phyloP scores from a whole-genome alignment of 2,329 filamentous ascomycete genomes.

The Pseudogymnoascus pannorum region DNA sequence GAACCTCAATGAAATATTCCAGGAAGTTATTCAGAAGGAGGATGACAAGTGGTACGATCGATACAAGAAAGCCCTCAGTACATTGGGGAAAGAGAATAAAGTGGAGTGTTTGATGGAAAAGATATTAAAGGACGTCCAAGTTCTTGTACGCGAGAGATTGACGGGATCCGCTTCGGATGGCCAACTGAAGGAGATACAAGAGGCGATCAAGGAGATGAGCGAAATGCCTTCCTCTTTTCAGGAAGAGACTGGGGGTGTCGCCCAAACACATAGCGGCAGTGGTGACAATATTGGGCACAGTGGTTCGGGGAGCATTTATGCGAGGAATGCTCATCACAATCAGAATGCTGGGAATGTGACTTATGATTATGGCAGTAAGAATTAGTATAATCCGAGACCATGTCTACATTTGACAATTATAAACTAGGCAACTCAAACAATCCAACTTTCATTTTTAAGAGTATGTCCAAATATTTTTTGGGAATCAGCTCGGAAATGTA shows the following conservation, averaged over 20 bases:
- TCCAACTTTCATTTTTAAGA: no score
- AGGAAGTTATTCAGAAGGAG: slow-evolving; percentile 19
- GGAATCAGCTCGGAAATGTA: no score
- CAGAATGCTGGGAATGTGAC: no score
- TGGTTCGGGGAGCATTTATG: no score
- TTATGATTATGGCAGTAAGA: no score
- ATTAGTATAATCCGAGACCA: no score
- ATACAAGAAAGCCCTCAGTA: slow-evolving; percentile 19
- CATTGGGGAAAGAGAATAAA: slow-evolving; percentile 17
- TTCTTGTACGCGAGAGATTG: slow-evolving; percentile 17
- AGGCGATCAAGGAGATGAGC: slow-evolving; percentile 15
- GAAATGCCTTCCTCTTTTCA: slow-evolving; percentile 14
- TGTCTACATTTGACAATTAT: no score
- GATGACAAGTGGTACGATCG: slow-evolving; percentile 19
- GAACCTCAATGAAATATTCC: slow-evolving; percentile 19
- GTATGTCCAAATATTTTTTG: no score
- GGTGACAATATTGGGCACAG: no score
- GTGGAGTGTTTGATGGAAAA: slow-evolving; percentile 21
- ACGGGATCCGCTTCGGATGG: slow-evolving; percentile 15
- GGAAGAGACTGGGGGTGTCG: neutral
- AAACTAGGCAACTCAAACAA: neutral
- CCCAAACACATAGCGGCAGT: neutral
- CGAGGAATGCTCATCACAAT: no score
- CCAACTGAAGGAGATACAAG: slow-evolving; percentile 12
- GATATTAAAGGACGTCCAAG: slow-evolving; percentile 20